phyloP scores from a whole-genome alignment of 139 green algal species.

The Astrephomene gubernaculifera region DNA sequence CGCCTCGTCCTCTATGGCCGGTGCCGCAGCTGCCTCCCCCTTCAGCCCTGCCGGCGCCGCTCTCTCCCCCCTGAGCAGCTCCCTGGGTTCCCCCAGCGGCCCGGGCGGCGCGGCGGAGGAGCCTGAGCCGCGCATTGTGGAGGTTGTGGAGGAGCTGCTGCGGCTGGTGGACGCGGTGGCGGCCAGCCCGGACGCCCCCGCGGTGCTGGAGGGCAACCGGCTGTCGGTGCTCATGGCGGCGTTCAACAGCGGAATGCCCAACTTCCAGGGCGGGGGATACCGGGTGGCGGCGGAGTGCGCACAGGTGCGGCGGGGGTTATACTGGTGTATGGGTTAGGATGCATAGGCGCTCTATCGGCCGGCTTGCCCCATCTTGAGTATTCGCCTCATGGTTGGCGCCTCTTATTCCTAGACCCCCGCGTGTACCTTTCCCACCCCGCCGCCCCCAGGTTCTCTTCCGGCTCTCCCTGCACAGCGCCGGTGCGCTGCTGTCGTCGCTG shows the following conservation, averaged over 20 bases:
- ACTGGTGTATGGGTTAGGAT: too few relatives aligned
- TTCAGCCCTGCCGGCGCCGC: background rate
- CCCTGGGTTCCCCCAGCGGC: too few relatives aligned
- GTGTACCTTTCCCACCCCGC: background rate
- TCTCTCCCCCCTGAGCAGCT: background rate
- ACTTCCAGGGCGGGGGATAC: background rate
- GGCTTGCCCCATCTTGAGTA: too few relatives aligned
- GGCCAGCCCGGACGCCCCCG: background rate
- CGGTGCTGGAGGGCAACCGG: background rate
- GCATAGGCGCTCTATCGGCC: too few relatives aligned
- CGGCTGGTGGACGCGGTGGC: constrained; percentile 11
- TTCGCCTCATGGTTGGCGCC: too few relatives aligned
- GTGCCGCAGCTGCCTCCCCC: too few relatives aligned
- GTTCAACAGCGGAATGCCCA: background rate
- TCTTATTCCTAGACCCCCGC: too few relatives aligned
- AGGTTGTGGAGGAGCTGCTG: constrained; percentile 23
- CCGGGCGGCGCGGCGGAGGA: background rate
- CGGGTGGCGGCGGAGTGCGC: background rate
- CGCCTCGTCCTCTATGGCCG: too few relatives aligned
- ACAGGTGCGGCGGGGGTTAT: constrained; percentile 17
- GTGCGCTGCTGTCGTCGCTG: background rate
- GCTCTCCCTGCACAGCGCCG: background rate
- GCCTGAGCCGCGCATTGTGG: background rate
- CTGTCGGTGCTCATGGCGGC: background rate
- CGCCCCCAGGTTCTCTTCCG: background rate